Evolutionary conservation across 805 yeast genomes (phyloP), one percentile per base, ranked within the genome.

Genomic region (Candida vaughaniae): DNA sequence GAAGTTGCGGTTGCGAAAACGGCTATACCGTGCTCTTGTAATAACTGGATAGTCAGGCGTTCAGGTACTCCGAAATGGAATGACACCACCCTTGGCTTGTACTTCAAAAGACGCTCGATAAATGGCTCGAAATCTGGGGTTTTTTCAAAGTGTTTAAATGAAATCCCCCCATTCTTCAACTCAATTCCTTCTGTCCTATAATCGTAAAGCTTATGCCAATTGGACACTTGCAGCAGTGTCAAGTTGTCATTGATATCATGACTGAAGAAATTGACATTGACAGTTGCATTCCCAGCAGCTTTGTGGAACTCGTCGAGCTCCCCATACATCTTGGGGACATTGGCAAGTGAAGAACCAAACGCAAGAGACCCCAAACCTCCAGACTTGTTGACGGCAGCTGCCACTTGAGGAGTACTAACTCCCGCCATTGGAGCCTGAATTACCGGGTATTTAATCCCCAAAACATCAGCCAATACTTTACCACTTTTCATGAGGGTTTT

Each of bases 401-500:
- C 79, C 39, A 77, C 46, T 20, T 55, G 51, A 1, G 66, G 56
- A 1, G 76, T 73, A 10, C 73, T 60, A 2, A 75, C 65, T 1
- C 82, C 81, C 1, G 82, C 81, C 82, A 78, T 77, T 15, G 83
- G 82, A 0, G 82, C 67, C 48, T 75, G 81, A 23, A 78, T 55
- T 3, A 78, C 56, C 3, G 78, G 80, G 36, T 51, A 51, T 29
- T 48, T 58, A n/a, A n/a, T n/a, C n/a, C n/a, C n/a, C n/a, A n/a
- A n/a, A n/a, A n/a, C n/a, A n/a, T n/a, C n/a, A n/a, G n/a, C n/a
- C n/a, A n/a, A n/a, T n/a, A n/a, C n/a, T n/a, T n/a, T n/a, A n/a
- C n/a, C n/a, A n/a, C n/a, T n/a, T n/a, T n/a, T n/a, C n/a, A n/a
- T n/a, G n/a, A n/a, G n/a, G n/a, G n/a, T n/a, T n/a, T n/a, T n/a